Conservation (phyloP, 2,329 filamentous ascomycete species). For the Botrytis sinoallii region DNA sequence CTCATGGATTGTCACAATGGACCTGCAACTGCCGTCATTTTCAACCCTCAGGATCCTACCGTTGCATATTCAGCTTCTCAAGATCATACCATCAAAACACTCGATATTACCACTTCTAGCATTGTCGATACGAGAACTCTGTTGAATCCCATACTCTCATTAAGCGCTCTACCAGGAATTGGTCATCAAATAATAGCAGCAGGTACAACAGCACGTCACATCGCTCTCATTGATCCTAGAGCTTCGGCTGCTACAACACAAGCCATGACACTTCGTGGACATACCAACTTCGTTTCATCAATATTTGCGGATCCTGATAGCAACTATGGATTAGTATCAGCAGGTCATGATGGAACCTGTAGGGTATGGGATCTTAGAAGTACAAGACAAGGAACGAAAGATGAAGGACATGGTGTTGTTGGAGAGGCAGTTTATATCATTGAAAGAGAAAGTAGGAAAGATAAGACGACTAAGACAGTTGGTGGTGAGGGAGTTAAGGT, state of each 20-base stretch:
- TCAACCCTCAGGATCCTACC: slow-evolving; percentile 80
- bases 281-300: slow-evolving; percentile 68
- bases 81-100: slow-evolving; percentile 87
- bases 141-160: slow-evolving; percentile 75
- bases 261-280: slow-evolving; percentile 87
- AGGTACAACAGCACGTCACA: slow-evolving; percentile 80
- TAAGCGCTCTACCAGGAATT: slow-evolving; percentile 68
- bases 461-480: slow-evolving; percentile 58
- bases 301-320: slow-evolving; percentile 54
- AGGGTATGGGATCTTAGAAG: slow-evolving; percentile 90
- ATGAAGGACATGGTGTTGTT: slow-evolving; percentile 59
- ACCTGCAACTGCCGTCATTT: slow-evolving; percentile 74
- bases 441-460: slow-evolving; percentile 66
- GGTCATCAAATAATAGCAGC: slow-evolving; percentile 55
- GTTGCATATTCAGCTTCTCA: slow-evolving; percentile 89
- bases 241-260: slow-evolving; percentile 71
- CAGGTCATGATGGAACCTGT: slow-evolving; percentile 88
- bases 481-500: slow-evolving; percentile 88
- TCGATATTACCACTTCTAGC: slow-evolving; percentile 78
- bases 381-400: slow-evolving; percentile 55
- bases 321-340: slow-evolving; percentile 80
- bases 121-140: slow-evolving; percentile 82
- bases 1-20: slow-evolving; percentile 68
- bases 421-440: slow-evolving; percentile 74
- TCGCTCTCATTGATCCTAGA: slow-evolving; percentile 90